Percentiles rank a stretch among this genome's conserved stretches.
Evolutionary conservation across 768 basidiomycete species (phyloP).

Genomic region (Termitomyces sp.): DNA sequence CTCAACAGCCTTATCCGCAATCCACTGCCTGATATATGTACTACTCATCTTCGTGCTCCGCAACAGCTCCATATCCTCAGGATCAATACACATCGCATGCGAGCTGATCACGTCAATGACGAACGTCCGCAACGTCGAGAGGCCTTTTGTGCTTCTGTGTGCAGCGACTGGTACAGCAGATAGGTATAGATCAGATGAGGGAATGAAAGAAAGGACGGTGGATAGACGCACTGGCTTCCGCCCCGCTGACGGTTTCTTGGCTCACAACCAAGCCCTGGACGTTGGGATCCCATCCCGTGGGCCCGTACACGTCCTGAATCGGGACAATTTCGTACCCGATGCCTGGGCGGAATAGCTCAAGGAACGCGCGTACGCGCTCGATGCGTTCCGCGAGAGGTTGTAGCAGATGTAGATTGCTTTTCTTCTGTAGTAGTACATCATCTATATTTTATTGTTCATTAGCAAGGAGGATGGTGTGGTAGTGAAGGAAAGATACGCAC

Average conservation of each 20-base stretch:
- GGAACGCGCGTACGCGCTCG: constrained; percentile 57
- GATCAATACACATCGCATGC: constrained; percentile 50
- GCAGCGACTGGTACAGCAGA: constrained; percentile 48
- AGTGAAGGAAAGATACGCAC: constrained; percentile 31
- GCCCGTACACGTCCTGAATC: constrained; percentile 85
- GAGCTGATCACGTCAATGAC: constrained; percentile 89
- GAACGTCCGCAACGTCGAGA: constrained; percentile 62
- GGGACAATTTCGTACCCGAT: constrained; percentile 65
- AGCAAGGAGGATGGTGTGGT: constrained; percentile 1
- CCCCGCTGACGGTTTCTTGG: constrained; percentile 80
- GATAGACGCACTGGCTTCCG: constrained; percentile 54
- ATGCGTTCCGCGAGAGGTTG: constrained; percentile 57
- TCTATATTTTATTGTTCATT: constrained; percentile 33
- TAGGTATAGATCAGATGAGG: neutral
- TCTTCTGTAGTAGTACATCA: constrained; percentile 64
- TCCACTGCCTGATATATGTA: constrained; percentile 88
- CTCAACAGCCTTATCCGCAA: constrained; percentile 24
- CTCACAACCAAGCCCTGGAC: constrained; percentile 93
- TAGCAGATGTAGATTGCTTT: constrained; percentile 63
- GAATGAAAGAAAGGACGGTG: neutral
- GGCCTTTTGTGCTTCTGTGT: constrained; percentile 45
- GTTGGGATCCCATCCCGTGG: constrained; percentile 81
- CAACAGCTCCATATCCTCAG: constrained; percentile 61
- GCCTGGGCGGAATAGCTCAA: constrained; percentile 62
- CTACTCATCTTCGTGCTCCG: constrained; percentile 90